phyloP scores from a whole-genome alignment of 2,329 filamentous ascomycete genomes.

The Fusarium domesticum region DNA sequence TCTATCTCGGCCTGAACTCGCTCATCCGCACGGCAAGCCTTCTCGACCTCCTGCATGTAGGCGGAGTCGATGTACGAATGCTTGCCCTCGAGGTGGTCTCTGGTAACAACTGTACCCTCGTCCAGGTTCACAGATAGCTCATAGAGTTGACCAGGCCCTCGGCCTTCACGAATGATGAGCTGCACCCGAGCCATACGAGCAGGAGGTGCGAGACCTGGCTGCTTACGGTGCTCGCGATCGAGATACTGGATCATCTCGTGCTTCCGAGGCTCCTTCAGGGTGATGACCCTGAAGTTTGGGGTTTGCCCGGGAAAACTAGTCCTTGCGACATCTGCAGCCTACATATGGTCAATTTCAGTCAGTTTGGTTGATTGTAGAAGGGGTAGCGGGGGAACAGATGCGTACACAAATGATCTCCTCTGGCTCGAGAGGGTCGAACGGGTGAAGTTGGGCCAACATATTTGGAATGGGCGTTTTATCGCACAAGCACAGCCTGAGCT shows the following conservation, averaged over 20 bases:
- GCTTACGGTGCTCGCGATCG: conserved; percentile 36
- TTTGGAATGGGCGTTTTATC: too few species aligned
- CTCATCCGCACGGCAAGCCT: conserved; percentile 43
- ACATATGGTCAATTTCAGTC: not conserved
- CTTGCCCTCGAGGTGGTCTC: conserved; percentile 38
- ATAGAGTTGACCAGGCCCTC: conserved; percentile 23
- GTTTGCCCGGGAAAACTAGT: conserved; percentile 19
- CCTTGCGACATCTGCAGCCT: conserved; percentile 26
- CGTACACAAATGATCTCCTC: conserved; percentile 26
- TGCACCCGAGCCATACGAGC: conserved; percentile 41
- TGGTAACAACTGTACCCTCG: conserved; percentile 11
- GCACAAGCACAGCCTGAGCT: too few species aligned
- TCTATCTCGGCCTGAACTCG: conserved; percentile 43
- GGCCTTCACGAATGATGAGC: conserved; percentile 23
- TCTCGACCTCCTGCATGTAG: conserved; percentile 48
- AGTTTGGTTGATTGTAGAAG: too few species aligned
- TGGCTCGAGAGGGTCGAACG: conserved; percentile 28
- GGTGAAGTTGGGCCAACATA: too few species aligned
- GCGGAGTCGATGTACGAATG: conserved; percentile 47
- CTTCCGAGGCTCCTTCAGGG: conserved; percentile 50
- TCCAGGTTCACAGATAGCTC: conserved; percentile 33
- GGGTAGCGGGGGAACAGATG: not conserved
- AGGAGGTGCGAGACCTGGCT: conserved; percentile 16
- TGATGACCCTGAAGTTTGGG: conserved; percentile 48
- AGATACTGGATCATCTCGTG: conserved; percentile 45